Evolutionary conservation across 768 basidiomycete genomes (phyloP).

Genomic region (Zangia roseola): DNA sequence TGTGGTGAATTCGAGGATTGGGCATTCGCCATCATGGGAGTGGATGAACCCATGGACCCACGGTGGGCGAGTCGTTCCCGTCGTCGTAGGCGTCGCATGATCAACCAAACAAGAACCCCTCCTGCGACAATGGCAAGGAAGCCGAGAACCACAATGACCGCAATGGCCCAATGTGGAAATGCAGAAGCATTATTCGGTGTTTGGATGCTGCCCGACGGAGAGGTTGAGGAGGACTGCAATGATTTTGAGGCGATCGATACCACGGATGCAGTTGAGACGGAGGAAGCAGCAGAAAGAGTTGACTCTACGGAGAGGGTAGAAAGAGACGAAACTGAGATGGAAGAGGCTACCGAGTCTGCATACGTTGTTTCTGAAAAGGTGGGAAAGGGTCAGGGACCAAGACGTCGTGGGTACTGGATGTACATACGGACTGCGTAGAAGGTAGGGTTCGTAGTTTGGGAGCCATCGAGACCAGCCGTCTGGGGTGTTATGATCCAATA

Average conservation of each 20-base stretch:
- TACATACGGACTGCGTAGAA: slow-evolving; percentile 81
- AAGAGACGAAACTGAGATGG: slow-evolving; percentile 43
- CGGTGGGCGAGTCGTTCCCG: slow-evolving; percentile 53
- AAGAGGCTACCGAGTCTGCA: slow-evolving; percentile 62
- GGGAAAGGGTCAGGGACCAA: slow-evolving; percentile 8
- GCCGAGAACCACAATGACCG: slow-evolving; percentile 83
- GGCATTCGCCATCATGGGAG: slow-evolving; percentile 78
- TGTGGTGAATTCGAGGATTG: slow-evolving; percentile 41
- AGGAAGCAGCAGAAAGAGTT: slow-evolving; percentile 26
- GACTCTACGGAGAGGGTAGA: slow-evolving; percentile 36
- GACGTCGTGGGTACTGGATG: neutral
- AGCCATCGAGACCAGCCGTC: slow-evolving; percentile 49
- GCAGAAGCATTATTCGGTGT: slow-evolving; percentile 30
- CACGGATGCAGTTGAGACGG: slow-evolving; percentile 38
- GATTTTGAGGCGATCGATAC: slow-evolving; percentile 39
- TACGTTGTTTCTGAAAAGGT: slow-evolving; percentile 64
- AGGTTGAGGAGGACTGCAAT: slow-evolving; percentile 27
- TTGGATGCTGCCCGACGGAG: slow-evolving; percentile 47
- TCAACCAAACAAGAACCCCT: slow-evolving; percentile 67
- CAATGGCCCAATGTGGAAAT: slow-evolving; percentile 91
- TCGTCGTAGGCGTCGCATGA: slow-evolving; percentile 65
- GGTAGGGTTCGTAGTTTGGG: slow-evolving; percentile 62
- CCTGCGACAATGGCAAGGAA: slow-evolving; percentile 76
- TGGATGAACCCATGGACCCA: slow-evolving; percentile 74
- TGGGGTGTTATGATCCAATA: slow-evolving; percentile 78